Evolutionary conservation across 2,329 filamentous ascomycete genomes (phyloP), one percentile per base, ranked within the genome.

Genomic region (Huntiella moniliformis): DNA sequence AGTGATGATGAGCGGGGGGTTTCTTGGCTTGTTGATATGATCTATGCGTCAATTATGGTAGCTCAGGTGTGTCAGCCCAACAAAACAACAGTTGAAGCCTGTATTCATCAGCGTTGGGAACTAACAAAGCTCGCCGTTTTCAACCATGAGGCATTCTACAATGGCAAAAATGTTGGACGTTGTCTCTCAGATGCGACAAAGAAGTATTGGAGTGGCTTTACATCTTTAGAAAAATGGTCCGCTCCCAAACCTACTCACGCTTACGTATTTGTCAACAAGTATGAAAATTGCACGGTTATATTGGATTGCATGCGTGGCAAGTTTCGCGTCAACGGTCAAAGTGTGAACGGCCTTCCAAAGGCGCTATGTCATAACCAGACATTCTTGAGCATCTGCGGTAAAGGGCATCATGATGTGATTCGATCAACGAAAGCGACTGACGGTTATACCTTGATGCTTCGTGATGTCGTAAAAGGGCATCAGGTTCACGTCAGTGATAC

Each of bases 291-390:
- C 8, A 28, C 22, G 1, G 39, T 47, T 6, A 28, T 28, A 18
- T 67, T 67, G 51, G 71, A 73, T 50, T 42, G 73, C 0, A 51
- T 78, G 2, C 67, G 61, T 0, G 72, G 67, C 0, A 59, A 67
- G 17, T 56, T 79, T 0, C 59, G 74, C 0, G 62, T 77, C 0
- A 61, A 74, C 46, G 71, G 72, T 0, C 36, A 57, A 1, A 71
- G 68, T 0, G 51, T 74, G 0, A 54, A 61, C 3, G 61, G 66
- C 2, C 58, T 76, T 0, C 72, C 72, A 0, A 2, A 7, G 0
- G 50, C 62, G 0, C 76, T 71, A 41, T 58, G 65, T 33, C 5
- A 11, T 0, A 59, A 71, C 44, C 5, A 52, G 0, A 56, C 56
- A 0, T 76, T 70, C 50, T 6, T 8, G 0, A 52, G 53, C 0